Conservation (phyloP, 768 basidiomycete genomes). For the Rhizopogon vulgaris region DNA sequence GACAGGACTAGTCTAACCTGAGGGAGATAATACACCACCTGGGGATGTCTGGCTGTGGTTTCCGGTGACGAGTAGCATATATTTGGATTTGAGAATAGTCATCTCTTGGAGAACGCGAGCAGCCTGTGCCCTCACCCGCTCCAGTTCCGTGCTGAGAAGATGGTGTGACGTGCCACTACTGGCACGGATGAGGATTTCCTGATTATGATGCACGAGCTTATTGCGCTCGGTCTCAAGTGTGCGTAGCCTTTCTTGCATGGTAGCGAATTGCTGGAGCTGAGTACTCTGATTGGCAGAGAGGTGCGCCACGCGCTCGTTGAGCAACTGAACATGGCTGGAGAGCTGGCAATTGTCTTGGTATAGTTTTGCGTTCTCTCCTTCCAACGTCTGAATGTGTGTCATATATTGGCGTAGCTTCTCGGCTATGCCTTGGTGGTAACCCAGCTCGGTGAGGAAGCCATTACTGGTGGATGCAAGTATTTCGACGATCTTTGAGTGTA, state of each 20-base stretch:
- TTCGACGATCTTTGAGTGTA: slow-evolving; percentile 34
- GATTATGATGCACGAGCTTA: slow-evolving; percentile 16
- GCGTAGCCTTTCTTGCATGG: slow-evolving; percentile 22
- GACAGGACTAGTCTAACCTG: not conserved
- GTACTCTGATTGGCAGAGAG: slow-evolving; percentile 10
- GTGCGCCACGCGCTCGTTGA: slow-evolving; percentile 25
- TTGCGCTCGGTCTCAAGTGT: slow-evolving; percentile 13
- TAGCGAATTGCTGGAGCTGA: slow-evolving; percentile 12
- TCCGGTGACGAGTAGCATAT: slow-evolving; percentile 10
- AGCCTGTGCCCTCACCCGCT: not conserved
- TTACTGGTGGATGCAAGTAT: slow-evolving; percentile 40
- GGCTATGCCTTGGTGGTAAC: slow-evolving; percentile 37
- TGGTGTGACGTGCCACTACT: slow-evolving; percentile 11
- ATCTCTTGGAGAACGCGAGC: slow-evolving; percentile 15
- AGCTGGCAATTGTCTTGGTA: slow-evolving; percentile 34
- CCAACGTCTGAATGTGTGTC: slow-evolving; percentile 26
- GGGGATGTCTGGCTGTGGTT: not conserved
- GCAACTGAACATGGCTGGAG: slow-evolving; percentile 20
- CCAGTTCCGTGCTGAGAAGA: slow-evolving; percentile 14
- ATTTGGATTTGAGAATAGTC: slow-evolving; percentile 16
- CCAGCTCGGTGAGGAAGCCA: slow-evolving; percentile 41
- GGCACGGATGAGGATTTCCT: slow-evolving; percentile 15
- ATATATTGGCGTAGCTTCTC: slow-evolving; percentile 16
- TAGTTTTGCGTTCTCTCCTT: slow-evolving; percentile 26
- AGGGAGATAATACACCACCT: not conserved